A percentile compares a stretch with the other conserved stretches of the same genome.
These are phyloP conservation scores for Cubamyces lactineus DNA, from an alignment of 768 basidiomycete species.

Conservation along the genomic window DNA sequence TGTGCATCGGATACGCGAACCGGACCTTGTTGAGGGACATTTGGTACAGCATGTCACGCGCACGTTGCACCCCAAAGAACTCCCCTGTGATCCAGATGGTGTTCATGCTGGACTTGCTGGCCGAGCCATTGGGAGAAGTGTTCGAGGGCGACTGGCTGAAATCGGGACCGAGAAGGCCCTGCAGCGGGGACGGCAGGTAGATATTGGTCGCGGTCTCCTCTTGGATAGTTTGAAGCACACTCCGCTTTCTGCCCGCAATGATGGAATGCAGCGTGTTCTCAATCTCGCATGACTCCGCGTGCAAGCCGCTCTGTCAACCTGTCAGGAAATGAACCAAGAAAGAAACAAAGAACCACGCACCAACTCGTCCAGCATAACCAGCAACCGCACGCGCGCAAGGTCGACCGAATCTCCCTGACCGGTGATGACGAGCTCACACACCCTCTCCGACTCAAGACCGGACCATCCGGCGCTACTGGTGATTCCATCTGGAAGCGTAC, in stretches of 20 bases:
- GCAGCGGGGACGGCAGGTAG: conserved; percentile 89
- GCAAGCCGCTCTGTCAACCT: conserved; percentile 74
- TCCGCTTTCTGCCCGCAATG: conserved; percentile 87
- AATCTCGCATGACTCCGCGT: conserved; percentile 90
- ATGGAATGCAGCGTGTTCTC: conserved; percentile 94
- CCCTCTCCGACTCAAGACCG: conserved; percentile 91
- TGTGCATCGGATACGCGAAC: conserved; percentile 6
- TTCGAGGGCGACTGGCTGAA: conserved; percentile 42
- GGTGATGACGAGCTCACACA: conserved; percentile 91
- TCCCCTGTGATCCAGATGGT: conserved; percentile 97
- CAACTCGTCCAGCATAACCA: conserved; percentile 95
- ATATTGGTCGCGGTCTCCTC: conserved; percentile 98
- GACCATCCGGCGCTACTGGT: conserved; percentile 80
- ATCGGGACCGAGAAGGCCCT: conserved; percentile 80
- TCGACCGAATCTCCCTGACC: conserved; percentile 90
- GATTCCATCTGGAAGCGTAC: conserved; percentile 78
- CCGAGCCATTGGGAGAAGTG: conserved; percentile 39
- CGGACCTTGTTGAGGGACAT: conserved; percentile 83
- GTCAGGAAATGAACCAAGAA: conserved; percentile 15
- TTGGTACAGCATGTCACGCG: conserved; percentile 93
- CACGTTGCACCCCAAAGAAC: conserved; percentile 94
- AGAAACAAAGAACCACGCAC: conserved; percentile 49
- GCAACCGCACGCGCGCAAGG: conserved; percentile 83
- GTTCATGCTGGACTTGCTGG: conserved; percentile 63
- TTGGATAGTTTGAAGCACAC: conserved; percentile 86